A percentile compares a stretch with the other conserved stretches of the same genome.
phyloP scores from a whole-genome alignment of 257 asterid genomes.

The Ballota nigra region DNA sequence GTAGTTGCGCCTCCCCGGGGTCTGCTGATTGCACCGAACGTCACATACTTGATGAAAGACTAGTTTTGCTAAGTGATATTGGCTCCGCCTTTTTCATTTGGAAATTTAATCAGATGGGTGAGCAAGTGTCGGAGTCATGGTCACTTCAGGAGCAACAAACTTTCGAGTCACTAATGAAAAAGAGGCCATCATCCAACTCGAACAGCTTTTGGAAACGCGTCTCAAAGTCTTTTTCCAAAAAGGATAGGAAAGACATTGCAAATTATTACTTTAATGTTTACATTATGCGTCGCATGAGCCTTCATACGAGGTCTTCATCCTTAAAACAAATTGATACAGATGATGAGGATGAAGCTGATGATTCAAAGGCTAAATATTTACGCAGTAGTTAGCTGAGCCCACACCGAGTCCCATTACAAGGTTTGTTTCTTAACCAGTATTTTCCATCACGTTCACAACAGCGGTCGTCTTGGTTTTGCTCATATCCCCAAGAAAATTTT shows the following conservation, averaged over 20 bases:
- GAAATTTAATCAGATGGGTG: constrained; percentile 84
- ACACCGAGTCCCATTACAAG: constrained; percentile 13
- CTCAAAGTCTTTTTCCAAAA: constrained; percentile 45
- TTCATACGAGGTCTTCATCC: constrained; percentile 37
- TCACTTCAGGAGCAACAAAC: constrained; percentile 47
- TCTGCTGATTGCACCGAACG: constrained; percentile 48
- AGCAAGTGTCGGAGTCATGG: constrained; percentile 56
- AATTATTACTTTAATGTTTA: constrained; percentile 64
- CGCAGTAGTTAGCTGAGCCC: constrained; percentile 23
- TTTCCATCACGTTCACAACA: neutral
- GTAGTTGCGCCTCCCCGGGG: constrained; percentile 44
- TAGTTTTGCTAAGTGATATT: constrained; percentile 42
- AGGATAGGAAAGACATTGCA: constrained; percentile 36
- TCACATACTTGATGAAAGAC: constrained; percentile 55
- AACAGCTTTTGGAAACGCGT: constrained; percentile 57
- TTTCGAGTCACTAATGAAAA: constrained; percentile 50
- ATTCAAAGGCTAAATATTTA: constrained; percentile 37
- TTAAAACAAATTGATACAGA: constrained; percentile 43
- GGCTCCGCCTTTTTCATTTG: constrained; percentile 62
- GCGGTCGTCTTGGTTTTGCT: constrained; percentile 2
- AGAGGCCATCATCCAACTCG: constrained; percentile 28
- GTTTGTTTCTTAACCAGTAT: constrained; percentile 25
- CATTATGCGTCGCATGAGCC: constrained; percentile 53
- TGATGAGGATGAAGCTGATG: constrained; percentile 46
- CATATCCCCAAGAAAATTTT: neutral